A percentile compares a stretch with the other conserved stretches of the same genome.
Evolutionary conservation across 179 eudicot genomes (phyloP).

Genomic region (Gypsophila paniculata): DNA sequence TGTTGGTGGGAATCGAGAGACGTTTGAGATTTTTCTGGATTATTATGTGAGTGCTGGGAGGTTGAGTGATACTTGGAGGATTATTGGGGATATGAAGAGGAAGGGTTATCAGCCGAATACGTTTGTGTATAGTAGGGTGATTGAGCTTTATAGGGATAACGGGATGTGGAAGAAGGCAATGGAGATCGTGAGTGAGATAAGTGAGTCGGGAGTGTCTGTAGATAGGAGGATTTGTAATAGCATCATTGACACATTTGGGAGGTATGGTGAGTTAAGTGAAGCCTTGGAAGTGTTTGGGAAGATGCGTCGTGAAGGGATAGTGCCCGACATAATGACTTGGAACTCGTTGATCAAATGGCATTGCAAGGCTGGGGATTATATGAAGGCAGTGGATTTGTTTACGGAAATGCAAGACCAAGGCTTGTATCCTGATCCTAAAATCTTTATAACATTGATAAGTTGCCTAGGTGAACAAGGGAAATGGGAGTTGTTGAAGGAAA

Average conservation of each 20-base stretch:
- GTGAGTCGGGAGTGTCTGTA: conserved; percentile 48
- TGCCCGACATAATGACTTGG: conserved; percentile 73
- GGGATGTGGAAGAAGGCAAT: conserved; percentile 98
- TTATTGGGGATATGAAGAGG: conserved; percentile 62
- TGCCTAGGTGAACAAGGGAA: conserved; percentile 67
- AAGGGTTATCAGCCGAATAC: conserved; percentile 52
- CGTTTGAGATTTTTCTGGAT: conserved; percentile 64
- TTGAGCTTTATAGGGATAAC: conserved; percentile 74
- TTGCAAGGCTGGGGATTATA: conserved; percentile 54
- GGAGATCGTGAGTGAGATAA: conserved; percentile 60
- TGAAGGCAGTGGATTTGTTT: conserved; percentile 60
- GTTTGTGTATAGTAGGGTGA: conserved; percentile 68
- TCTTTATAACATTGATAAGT: conserved; percentile 57
- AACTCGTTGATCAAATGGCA: conserved; percentile 81
- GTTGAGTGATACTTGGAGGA: conserved; percentile 63
- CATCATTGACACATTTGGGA: conserved; percentile 76
- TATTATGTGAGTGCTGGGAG: conserved; percentile 69
- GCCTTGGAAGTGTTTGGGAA: conserved; percentile 60
- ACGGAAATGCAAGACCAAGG: conserved; percentile 80
- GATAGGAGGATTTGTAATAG: conserved; percentile 71
- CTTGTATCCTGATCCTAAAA: conserved; percentile 81
- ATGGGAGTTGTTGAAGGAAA: conserved; percentile 65
- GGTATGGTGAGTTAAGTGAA: conserved; percentile 59
- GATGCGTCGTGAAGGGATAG: conserved; percentile 63
- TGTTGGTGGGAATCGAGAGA: conserved; percentile 45